Conservation (phyloP, 305 asterid species). For the Lippia alba region DNA sequence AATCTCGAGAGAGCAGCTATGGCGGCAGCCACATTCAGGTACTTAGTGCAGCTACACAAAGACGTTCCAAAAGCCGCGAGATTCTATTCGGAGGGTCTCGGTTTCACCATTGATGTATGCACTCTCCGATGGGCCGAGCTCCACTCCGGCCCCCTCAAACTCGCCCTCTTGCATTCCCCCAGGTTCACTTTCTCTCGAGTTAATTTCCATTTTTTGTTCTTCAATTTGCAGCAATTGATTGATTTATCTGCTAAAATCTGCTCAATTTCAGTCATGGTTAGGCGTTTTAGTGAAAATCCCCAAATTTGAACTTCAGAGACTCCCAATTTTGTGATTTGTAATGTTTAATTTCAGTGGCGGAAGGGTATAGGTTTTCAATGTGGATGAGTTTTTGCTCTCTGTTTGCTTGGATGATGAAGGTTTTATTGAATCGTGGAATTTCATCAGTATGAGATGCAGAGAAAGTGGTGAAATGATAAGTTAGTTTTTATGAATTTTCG, state of each 20-base stretch:
- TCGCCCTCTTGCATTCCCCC: conserved; percentile 75
- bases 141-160: conserved; percentile 84
- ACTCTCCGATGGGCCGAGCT: conserved; percentile 93
- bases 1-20: conserved; percentile 12
- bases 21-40: conserved; percentile 72
- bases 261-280: no score
- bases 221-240: neutral
- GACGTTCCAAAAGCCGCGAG: conserved; percentile 92
- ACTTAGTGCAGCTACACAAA: conserved; percentile 79
- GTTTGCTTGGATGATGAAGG: neutral
- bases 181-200: conserved; percentile 33
- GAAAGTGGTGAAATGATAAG: no score
- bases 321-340: neutral
- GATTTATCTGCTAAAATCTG: neutral
- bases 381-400: neutral
- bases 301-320: no score
- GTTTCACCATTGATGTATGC: conserved; percentile 75
- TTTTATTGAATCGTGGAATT: neutral
- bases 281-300: no score
- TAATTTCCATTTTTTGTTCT: neutral
- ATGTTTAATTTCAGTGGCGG: neutral
- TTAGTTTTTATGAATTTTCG: no score
- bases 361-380: neutral
- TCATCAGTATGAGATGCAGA: no score
- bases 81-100: conserved; percentile 82